Base-by-base conservation (phyloP, 164 flowering plant genomes). In the Magnolia sinica region DNA sequence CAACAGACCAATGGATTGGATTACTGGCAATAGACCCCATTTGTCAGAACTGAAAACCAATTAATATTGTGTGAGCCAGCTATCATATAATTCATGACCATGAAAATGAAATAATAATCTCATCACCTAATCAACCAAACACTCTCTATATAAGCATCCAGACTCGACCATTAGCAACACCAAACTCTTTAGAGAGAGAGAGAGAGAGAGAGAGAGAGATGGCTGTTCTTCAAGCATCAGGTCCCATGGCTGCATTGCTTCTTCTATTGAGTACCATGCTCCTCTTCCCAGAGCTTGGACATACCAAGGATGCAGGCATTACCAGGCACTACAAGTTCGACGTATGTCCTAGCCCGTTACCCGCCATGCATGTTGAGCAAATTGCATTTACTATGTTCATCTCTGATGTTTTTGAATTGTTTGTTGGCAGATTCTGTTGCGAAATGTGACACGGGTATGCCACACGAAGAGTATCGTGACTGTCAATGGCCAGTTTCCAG, bases 401-500 rank as follows among this genome's bases (percentile, higher is more conserved):
- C 9, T 9, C 11, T 5, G 1, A 65, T 19, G 24, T 65, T 37
- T 37, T n/a, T n/a, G 8, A 65, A 9, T 1, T 9, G 14, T 66
- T 22, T 51, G 5, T 58, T 58, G 76, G 59, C 83, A 92, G 96
- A 86, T 92, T n/a, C 78, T 74, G 75, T 13, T 86, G 82, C 83
- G 89, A 49, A 90, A 87, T 50, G 85, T 88, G 70, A 89, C 88
- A 7, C 78, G 94, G 37, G 64, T 92, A 73, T 92, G 96, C 84
- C 88, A 86, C 59, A 87, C 91, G 0, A 92, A 85, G 87, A 88
- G 84, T 79, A 86, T 90, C 24, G 80, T 87, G 72, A 90, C 89
- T 0, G 91, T 91, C 2, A 91, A 91, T 74, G 92, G 91, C 18
- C 79, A 85, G 77, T 86, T 86, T 73, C 96, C 92, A 0, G 94